Conservation (phyloP, 2,329 filamentous ascomycete species). For the Colletotrichum simmondsii region DNA sequence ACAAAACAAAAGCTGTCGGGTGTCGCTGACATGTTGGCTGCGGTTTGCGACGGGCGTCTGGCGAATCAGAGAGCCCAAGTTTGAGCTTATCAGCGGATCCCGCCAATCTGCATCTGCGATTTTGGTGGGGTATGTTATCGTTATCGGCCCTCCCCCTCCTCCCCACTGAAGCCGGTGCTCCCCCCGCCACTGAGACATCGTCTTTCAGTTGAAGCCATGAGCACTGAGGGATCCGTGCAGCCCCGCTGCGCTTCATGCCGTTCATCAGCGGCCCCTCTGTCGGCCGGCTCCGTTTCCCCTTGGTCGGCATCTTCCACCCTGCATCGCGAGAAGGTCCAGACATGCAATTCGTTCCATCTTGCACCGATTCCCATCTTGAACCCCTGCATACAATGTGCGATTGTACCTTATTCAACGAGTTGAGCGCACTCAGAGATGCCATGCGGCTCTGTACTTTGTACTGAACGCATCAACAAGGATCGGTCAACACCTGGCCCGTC, state of each 20-base stretch:
- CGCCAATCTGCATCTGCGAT: not conserved
- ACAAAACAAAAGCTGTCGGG: not conserved
- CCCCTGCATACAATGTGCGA: not conserved
- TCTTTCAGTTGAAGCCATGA: not conserved
- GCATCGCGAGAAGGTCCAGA: not conserved
- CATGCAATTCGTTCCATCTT: not conserved
- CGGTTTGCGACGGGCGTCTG: not conserved
- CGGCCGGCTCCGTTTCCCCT: conserved; percentile 30
- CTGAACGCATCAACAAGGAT: not conserved
- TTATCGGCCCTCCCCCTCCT: conserved; percentile 19
- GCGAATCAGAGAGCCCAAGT: conserved; percentile 21
- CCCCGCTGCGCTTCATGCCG: conserved; percentile 12
- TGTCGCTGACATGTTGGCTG: not conserved
- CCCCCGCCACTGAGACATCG: conserved; percentile 1
- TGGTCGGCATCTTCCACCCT: conserved; percentile 28
- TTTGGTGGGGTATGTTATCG: conserved; percentile 28
- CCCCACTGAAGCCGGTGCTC: not conserved
- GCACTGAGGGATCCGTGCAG: conserved; percentile 1
- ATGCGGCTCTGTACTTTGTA: not conserved
- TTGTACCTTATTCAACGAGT: not conserved
- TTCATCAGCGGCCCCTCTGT: conserved; percentile 13
- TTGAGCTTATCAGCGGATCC: conserved; percentile 30
- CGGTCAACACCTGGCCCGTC: not conserved
- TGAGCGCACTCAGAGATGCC: not conserved
- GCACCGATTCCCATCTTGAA: not conserved